Percentiles rank a stretch among this genome's conserved stretches.
phyloP scores from a whole-genome alignment of 106 monocot genomes.

The Ottelia alismoides region DNA sequence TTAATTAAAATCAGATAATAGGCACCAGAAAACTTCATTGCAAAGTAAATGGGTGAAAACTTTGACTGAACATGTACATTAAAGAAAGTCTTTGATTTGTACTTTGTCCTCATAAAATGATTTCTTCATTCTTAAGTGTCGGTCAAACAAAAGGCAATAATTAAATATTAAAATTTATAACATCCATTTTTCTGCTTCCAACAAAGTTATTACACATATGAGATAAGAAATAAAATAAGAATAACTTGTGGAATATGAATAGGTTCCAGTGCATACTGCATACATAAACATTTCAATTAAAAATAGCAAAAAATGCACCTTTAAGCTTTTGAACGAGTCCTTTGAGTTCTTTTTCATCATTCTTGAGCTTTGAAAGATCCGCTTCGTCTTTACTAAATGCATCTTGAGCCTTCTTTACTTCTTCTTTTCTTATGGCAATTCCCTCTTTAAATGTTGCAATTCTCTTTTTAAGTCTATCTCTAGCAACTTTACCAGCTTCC shows the following conservation, averaged over 20 bases:
- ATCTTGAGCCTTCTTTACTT: conserved; percentile 67
- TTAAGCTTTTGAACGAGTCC: conserved; percentile 77
- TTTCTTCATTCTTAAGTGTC: no score
- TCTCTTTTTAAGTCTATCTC: conserved; percentile 82
- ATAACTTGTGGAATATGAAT: no score
- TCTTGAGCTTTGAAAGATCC: conserved; percentile 63
- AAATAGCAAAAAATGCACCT: conserved; percentile 62
- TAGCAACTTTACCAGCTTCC: conserved; percentile 95
- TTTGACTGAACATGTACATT: no score
- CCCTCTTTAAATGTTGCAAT: conserved; percentile 71
- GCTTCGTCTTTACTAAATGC: conserved; percentile 79
- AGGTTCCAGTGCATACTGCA: no score
- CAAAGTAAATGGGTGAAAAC: no score
- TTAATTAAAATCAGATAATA: no score
- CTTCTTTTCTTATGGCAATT: conserved; percentile 38
- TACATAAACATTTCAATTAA: no score
- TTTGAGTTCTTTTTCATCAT: conserved; percentile 69
- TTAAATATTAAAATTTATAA: background rate
- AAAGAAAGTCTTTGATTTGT: no score
- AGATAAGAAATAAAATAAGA: no score
- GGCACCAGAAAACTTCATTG: no score
- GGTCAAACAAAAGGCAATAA: conserved; percentile 1
- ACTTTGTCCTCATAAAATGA: no score
- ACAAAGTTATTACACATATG: no score
- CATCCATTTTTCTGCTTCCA: background rate